Evolutionary conservation across 2,329 filamentous ascomycete species (phyloP).

Genomic region (Cladosporium cucumerinum): DNA sequence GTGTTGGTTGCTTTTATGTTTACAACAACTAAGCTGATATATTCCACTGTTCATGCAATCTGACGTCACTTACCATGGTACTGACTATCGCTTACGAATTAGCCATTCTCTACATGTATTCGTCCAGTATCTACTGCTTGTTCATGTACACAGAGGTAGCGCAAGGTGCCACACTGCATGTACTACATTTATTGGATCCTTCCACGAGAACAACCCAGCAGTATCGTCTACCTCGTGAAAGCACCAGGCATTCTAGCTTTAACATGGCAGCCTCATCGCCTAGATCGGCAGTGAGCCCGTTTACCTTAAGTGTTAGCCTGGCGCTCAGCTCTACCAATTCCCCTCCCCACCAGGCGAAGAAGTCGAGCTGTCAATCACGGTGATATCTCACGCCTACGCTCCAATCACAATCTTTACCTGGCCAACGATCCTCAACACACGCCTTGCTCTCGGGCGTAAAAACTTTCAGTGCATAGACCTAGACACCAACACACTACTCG

Average conservation of each 20-base stretch:
- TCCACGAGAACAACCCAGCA: too few species aligned
- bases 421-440: constrained; percentile 18
- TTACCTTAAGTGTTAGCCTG: background rate
- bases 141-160: too few species aligned
- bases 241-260: background rate
- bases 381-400: constrained; percentile 6
- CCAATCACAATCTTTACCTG: constrained; percentile 21
- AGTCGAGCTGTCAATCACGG: background rate
- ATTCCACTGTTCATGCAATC: too few species aligned
- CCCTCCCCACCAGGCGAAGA: background rate
- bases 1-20: too few species aligned
- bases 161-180: too few species aligned
- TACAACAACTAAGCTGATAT: too few species aligned
- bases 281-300: too few species aligned
- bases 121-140: too few species aligned
- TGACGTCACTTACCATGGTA: too few species aligned
- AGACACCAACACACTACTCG: background rate
- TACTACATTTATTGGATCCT: too few species aligned
- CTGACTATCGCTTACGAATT: too few species aligned
- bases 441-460: constrained; percentile 13
- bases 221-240: background rate
- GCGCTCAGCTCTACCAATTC: background rate
- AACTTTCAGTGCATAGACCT: constrained; percentile 20
- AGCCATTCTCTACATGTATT: too few species aligned
- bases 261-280: background rate